phyloP scores from a whole-genome alignment of 768 basidiomycete species.

The Lentinula raphanica region DNA sequence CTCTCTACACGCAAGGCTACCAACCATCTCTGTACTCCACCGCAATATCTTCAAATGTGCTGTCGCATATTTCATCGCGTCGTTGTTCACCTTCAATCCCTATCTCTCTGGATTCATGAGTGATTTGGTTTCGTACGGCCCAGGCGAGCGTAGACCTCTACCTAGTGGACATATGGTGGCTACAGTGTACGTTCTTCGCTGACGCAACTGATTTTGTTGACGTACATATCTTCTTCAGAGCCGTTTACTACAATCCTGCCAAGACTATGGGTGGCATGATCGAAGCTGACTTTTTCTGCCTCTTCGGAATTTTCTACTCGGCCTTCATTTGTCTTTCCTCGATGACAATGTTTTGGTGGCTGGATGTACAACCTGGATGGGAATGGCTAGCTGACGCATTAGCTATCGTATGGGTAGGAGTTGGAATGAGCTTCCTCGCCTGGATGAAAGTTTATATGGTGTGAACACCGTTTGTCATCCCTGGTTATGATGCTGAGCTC shows the following conservation, averaged over 20 bases:
- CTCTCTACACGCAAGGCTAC: slow-evolving; percentile 18
- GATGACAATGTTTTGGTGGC: slow-evolving; percentile 75
- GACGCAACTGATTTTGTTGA: background rate
- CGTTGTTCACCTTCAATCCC: slow-evolving; percentile 88
- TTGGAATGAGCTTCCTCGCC: slow-evolving; percentile 75
- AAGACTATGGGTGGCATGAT: slow-evolving; percentile 92
- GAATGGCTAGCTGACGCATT: slow-evolving; percentile 70
- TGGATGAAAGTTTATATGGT: slow-evolving; percentile 93
- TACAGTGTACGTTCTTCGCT: slow-evolving; percentile 63
- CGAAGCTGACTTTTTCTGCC: slow-evolving; percentile 80
- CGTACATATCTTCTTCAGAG: slow-evolving; percentile 32
- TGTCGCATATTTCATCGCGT: slow-evolving; percentile 84
- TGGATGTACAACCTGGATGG: slow-evolving; percentile 66
- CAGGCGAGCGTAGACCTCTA: slow-evolving; percentile 50
- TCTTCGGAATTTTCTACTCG: slow-evolving; percentile 65
- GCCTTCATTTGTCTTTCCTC: slow-evolving; percentile 69
- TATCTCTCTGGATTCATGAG: slow-evolving; percentile 65
- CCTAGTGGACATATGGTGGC: slow-evolving; percentile 90
- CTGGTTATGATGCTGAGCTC: background rate
- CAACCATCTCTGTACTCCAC: slow-evolving; percentile 44
- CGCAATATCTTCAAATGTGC: slow-evolving; percentile 87
- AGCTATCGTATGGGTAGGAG: slow-evolving; percentile 77
- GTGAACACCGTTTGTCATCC: slow-evolving; percentile 5
- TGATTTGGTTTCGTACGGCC: slow-evolving; percentile 48
- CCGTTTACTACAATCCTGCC: slow-evolving; percentile 90